Evolutionary conservation across 164 flowering plant species (phyloP), one percentile per base, ranked within the genome.

Genomic region (Stephania cephalantha): DNA sequence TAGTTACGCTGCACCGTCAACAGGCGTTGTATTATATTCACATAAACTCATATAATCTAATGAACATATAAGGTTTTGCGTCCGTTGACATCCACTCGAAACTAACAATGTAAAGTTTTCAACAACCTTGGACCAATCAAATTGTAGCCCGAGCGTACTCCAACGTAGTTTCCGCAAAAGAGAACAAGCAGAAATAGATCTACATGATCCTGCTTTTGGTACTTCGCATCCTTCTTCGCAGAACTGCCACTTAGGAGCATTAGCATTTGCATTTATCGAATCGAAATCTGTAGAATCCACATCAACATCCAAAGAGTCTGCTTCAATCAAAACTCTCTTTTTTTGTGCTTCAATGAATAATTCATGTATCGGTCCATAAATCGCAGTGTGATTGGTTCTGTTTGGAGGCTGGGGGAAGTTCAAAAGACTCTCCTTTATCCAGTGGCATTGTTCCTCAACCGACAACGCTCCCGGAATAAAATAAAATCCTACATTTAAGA

Each of bases 101-200:
- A 7, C n/a, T 9, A 46, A 71, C 13, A 61, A 61, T 18, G 17
- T 30, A 65, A 48, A 66, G 42, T 29, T 12, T 52, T 45, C 35
- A 80, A n/a, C 75, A 69, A 93, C 99, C 95, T 94, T 90, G 76
- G 99, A 92, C 99, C 98, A 96, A 81, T 94, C 92, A 84, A 96
- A 96, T 82, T 96, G 99, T 77, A 96, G 84, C 48, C 98, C 99
- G 73, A 96, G 97, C 6, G 99, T 96, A 80, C 97, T 92, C 99
- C 99, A 96, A 44, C 98, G 84, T 76, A 96, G 78, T 87, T 94
- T 96, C 79, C 91, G 83, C 83, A 96, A 79, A 13, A 93, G 82
- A 81, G 82, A 82, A 65, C 91, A 76, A 7, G 98, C 97, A 30
- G 86, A 71, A 72, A 90, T 75, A 31, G 87, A 82, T 78, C 87